Evolutionary conservation across 805 yeast genomes (phyloP).

Genomic region (Metschnikowia dekortorum): DNA sequence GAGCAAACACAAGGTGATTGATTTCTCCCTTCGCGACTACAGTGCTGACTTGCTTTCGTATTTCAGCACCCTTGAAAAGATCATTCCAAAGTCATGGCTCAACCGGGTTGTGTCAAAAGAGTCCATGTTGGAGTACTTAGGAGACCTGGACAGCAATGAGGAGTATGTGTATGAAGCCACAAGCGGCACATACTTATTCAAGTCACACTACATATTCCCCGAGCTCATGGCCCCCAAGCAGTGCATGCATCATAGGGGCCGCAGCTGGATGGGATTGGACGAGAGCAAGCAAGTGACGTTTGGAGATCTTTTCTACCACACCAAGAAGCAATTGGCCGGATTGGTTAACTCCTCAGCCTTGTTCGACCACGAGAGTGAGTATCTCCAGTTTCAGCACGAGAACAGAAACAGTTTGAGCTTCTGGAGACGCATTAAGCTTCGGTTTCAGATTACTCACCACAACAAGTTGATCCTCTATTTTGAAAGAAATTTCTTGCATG

Average conservation of each 20-base stretch:
- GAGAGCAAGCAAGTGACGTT: slow-evolving; percentile 16
- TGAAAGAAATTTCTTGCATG: slow-evolving; percentile 50
- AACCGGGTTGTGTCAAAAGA: slow-evolving; percentile 12
- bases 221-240: slow-evolving; percentile 12
- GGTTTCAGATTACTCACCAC: slow-evolving; percentile 27
- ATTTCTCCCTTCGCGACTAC: slow-evolving; percentile 45
- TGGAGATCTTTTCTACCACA: slow-evolving; percentile 23
- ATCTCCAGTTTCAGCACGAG: slow-evolving; percentile 29
- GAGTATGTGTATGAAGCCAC: slow-evolving; percentile 10
- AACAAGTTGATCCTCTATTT: slow-evolving; percentile 40
- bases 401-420: slow-evolving; percentile 28
- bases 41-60: slow-evolving; percentile 37
- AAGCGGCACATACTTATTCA: slow-evolving; percentile 4
- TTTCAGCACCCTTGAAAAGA: slow-evolving; percentile 27
- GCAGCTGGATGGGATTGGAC: slow-evolving; percentile 6
- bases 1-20: slow-evolving; percentile 55
- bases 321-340: slow-evolving; percentile 21
- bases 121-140: slow-evolving; percentile 7
- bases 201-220: slow-evolving; percentile 8
- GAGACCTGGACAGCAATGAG: slow-evolving; percentile 9
- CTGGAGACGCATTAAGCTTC: slow-evolving; percentile 34
- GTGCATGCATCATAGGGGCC: slow-evolving; percentile 10
- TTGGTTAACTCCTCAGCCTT: slow-evolving; percentile 19
- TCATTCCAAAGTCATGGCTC: slow-evolving; percentile 36
- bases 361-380: slow-evolving; percentile 27